Evolutionary conservation across 495 filamentous ascomycete species (phyloP).

Genomic region (Bombardia bombarda): DNA sequence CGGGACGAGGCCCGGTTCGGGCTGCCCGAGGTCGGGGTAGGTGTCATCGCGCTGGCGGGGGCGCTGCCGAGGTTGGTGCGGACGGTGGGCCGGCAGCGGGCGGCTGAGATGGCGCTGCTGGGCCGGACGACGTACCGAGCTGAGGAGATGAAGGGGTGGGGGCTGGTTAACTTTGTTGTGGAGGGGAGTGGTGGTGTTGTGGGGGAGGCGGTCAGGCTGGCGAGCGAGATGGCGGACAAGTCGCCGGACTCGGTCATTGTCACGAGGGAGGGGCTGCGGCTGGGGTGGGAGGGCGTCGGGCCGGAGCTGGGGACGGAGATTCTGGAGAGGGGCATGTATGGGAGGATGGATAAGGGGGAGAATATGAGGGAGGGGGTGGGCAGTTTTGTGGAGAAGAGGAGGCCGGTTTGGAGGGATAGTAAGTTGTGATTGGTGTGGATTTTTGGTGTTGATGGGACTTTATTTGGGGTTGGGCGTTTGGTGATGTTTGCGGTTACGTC

Average conservation of each 20-base stretch:
- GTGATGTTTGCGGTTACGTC: neutral
- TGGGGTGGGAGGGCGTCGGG: slow-evolving; percentile 54
- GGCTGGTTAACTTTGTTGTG: slow-evolving; percentile 67
- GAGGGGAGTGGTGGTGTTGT: slow-evolving; percentile 37
- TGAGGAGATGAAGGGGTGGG: slow-evolving; percentile 58
- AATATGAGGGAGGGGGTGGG: slow-evolving; percentile 72
- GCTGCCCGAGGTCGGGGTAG: slow-evolving; percentile 64
- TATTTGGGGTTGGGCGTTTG: neutral
- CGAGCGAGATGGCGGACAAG: slow-evolving; percentile 47
- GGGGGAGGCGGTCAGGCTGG: slow-evolving; percentile 45
- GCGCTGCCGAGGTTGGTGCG: slow-evolving; percentile 65
- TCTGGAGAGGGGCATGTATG: slow-evolving; percentile 51
- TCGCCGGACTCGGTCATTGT: slow-evolving; percentile 72
- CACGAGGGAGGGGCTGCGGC: slow-evolving; percentile 55
- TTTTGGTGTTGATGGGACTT: neutral
- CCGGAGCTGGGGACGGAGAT: slow-evolving; percentile 55
- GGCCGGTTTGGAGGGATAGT: slow-evolving; percentile 61
- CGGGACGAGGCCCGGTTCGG: slow-evolving; percentile 50
- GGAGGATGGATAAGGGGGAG: slow-evolving; percentile 51
- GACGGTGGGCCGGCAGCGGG: slow-evolving; percentile 59
- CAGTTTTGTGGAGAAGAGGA: slow-evolving; percentile 75
- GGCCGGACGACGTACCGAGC: slow-evolving; percentile 52
- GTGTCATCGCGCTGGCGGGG: slow-evolving; percentile 66
- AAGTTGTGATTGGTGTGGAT: slow-evolving; percentile 58
- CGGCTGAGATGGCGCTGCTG: slow-evolving; percentile 66